A percentile compares a stretch with the other conserved stretches of the same genome.
Evolutionary conservation across 441 rosid genomes (phyloP).

Genomic region (Syzygium syzygioides): DNA sequence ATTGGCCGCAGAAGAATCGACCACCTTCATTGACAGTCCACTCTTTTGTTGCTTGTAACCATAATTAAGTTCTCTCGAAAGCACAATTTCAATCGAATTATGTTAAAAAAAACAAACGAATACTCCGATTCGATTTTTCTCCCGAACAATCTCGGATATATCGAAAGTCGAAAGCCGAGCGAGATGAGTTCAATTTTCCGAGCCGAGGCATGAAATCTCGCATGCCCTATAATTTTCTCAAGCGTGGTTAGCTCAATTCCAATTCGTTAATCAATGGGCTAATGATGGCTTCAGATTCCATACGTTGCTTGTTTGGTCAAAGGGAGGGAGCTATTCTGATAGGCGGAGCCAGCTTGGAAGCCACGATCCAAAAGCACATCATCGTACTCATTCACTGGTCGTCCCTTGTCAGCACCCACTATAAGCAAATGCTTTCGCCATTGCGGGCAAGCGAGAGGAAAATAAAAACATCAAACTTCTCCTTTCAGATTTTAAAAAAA

Average conservation of each 20-base stretch:
- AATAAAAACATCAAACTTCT: too few species aligned
- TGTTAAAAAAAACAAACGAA: neutral
- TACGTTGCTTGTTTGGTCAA: neutral
- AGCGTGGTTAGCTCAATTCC: neutral
- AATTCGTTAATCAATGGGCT: neutral
- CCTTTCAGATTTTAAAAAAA: neutral
- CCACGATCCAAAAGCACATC: neutral
- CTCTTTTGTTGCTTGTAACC: fast-evolving
- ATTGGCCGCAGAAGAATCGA: neutral
- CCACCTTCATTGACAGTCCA: neutral
- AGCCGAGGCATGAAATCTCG: neutral
- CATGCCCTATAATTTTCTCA: neutral
- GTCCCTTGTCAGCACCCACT: neutral
- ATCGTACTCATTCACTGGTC: neutral
- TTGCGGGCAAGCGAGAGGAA: too few species aligned
- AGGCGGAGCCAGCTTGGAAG: neutral
- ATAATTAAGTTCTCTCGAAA: neutral
- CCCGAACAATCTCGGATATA: neutral
- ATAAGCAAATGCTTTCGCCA: neutral
- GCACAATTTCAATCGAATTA: neutral
- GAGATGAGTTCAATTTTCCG: neutral
- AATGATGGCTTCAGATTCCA: neutral
- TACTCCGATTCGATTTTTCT: neutral
- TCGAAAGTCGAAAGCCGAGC: neutral
- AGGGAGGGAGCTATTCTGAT: neutral